Evolutionary conservation across 2,329 filamentous ascomycete genomes (phyloP), one percentile per base, ranked within the genome.

Genomic region (Ceratocystis albifundus): DNA sequence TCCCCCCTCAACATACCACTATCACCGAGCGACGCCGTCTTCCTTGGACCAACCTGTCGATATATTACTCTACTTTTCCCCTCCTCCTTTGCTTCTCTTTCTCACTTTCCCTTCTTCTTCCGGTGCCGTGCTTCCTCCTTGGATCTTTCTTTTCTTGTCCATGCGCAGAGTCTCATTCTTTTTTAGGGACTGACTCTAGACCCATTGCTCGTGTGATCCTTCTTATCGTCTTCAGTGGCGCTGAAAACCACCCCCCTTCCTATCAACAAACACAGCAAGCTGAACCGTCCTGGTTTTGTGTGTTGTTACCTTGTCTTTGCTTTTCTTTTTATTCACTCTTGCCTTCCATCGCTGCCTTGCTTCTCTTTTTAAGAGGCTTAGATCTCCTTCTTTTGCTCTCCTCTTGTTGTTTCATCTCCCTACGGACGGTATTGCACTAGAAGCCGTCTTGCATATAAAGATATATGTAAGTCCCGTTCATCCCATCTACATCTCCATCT

Each of bases 191-290:
- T 17, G 53, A 30, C 25, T 32, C 53, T 30, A 32, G 25, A 32
- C 32, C n/a, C 36, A 17, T 10, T 59, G 17, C 28, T 59, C 53
- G 53, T 20, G 25, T 36, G 53, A 32, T 59, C 28, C 53, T 59
- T 59, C 28, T 41, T 3, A 59, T 30, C 53, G 4, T n/a, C 15
- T 59, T 59, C 28, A 32, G 22, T 57, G 10, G 53, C 20, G 53
- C 53, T 57, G 53, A 44, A 25, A 25, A 45, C 5, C 8, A 22
- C n/a, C n/a, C n/a, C n/a, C n/a, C n/a, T n/a, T n/a, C n/a, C n/a
- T n/a, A n/a, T 7, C 6, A 61, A 44, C 17, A 62, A 62, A 45
- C 61, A 62, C 41, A 45, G 41, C 61, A 46, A 62, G 61, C 61
- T 62, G 61, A 62, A 62, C 36, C 22, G 28, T 45, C 28, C 32